These are phyloP conservation scores for Candida bentonensis DNA, from an alignment of 805 yeast genomes.

Conservation along the genomic window DNA sequence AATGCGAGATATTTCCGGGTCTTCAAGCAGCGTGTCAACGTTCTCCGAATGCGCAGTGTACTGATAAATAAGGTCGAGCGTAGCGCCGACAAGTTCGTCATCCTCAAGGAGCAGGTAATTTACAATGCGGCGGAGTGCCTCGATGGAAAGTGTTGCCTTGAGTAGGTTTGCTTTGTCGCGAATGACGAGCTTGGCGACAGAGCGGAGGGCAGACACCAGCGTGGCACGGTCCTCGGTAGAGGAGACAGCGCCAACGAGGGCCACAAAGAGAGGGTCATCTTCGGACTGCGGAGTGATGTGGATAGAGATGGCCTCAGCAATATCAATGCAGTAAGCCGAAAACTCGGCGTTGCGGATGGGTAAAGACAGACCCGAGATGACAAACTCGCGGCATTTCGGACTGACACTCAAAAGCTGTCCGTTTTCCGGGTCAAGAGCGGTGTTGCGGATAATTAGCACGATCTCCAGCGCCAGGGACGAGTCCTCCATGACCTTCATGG, in stretches of 20 bases:
- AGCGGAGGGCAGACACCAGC: slow-evolving; percentile 55
- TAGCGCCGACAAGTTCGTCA: slow-evolving; percentile 54
- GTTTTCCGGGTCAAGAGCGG: slow-evolving; percentile 69
- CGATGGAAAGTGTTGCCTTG: slow-evolving; percentile 29
- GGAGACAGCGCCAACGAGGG: slow-evolving; percentile 37
- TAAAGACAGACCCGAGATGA: slow-evolving; percentile 23
- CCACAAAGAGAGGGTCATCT: slow-evolving; percentile 53
- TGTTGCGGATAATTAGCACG: slow-evolving; percentile 60
- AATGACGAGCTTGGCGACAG: slow-evolving; percentile 67
- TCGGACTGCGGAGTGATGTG: slow-evolving; percentile 62
- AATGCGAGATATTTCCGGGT: slow-evolving; percentile 35
- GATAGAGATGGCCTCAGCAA: slow-evolving; percentile 72
- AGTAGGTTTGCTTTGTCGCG: slow-evolving; percentile 42
- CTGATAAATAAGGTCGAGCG: slow-evolving; percentile 73
- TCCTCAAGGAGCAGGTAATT: slow-evolving; percentile 51
- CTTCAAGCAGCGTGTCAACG: slow-evolving; percentile 35
- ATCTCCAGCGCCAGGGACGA: slow-evolving; percentile 7
- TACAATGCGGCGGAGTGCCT: slow-evolving; percentile 38
- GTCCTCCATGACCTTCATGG: slow-evolving; percentile 7
- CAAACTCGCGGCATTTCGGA: slow-evolving; percentile 32
- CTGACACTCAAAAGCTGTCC: slow-evolving; percentile 61
- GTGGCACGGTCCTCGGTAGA: slow-evolving; percentile 52
- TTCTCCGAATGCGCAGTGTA: slow-evolving; percentile 51
- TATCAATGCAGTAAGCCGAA: slow-evolving; percentile 49
- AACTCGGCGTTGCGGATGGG: slow-evolving; percentile 13